Conservation (phyloP, 2,329 filamentous ascomycete genomes). For the Epichloe typhina region DNA sequence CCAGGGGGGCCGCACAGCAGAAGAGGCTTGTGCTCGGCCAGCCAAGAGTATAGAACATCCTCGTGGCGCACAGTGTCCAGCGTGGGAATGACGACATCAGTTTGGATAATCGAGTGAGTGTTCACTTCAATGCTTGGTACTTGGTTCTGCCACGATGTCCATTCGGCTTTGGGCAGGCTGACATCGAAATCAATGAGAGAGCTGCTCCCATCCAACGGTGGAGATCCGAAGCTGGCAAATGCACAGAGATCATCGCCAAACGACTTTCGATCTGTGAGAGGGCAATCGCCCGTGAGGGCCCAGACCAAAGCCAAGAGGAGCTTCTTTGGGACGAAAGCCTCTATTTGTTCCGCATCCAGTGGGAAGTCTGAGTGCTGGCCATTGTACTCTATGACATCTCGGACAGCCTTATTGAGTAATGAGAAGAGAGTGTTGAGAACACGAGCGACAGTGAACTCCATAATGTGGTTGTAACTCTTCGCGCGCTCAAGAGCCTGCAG, state of each 20-base stretch:
- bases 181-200: constrained; percentile 96
- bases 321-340: constrained; percentile 86
- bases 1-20: constrained; percentile 93
- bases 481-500: constrained; percentile 64
- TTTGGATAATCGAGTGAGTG: constrained; percentile 94
- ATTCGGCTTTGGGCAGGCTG: constrained; percentile 71
- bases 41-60: constrained; percentile 98
- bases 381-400: constrained; percentile 92
- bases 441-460: constrained; percentile 90
- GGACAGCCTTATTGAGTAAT: constrained; percentile 82
- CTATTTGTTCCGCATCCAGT: constrained; percentile 77
- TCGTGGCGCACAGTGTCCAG: constrained; percentile 95
- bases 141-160: constrained; percentile 87
- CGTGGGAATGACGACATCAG: constrained; percentile 95
- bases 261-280: constrained; percentile 69
- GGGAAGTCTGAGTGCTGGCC: constrained; percentile 88
- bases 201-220: constrained; percentile 60
- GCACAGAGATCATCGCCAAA: constrained; percentile 79
- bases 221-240: constrained; percentile 75
- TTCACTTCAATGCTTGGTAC: constrained; percentile 94
- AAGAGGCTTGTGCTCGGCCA: constrained; percentile 95
- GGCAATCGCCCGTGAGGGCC: constrained; percentile 92
- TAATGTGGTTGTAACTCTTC: constrained; percentile 79
- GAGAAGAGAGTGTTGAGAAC: constrained; percentile 91
- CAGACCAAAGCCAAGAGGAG: constrained; percentile 84